Base-by-base conservation (phyloP, 2,329 filamentous ascomycete genomes). In the Aaosphaeria pasadenensis region DNA sequence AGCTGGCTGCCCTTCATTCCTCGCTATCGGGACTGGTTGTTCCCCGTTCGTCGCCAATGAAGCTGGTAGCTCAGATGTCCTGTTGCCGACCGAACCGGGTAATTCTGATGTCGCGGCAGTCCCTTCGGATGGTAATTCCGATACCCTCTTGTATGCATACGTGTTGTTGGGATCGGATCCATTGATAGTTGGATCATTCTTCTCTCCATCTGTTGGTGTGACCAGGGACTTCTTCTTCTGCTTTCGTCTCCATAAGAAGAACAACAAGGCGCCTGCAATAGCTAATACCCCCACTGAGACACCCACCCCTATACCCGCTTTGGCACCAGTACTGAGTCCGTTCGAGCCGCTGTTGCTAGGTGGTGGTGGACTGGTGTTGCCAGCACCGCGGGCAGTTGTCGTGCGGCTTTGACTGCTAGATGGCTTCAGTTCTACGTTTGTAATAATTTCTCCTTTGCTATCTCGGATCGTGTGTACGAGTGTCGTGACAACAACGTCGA, bases 401-500 rank as follows among this genome's bases (percentile, higher is more conserved):
- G 7, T 40, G 7, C 39, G 9, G 9, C 9, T 9, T 9, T n/a
- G 7, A 28, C 9, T 11, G 9, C 17, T 40, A 40, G 9, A 11
- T 7, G 39, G 39, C 7, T 9, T 13, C 9, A 40, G 24, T 17
- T 9, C 39, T 2, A 40, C 9, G 7, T 40, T 17, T 7, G 39
- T 40, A 24, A 40, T 9, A 13, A 36, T 13, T 6, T 32, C 31
- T 5, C 53, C 53, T 17, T 48, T 53, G 30, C 44, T 48, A 41
- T 56, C 51, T 29, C 35, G 41, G 31, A 56, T 40, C 28, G 33
- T 33, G 30, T 51, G 33, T 7, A 31, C 45, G 11, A 56, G 38
- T 1, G 44, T 51, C 5, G 53, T 56, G 7, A 53, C 31, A 5
- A 44, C 45, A 1, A 56, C 53, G 42, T 56, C 53, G 1, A 56